These are phyloP conservation scores for Ophiostoma fasciatum DNA, from an alignment of 2,329 filamentous ascomycete species.

Conservation along the genomic window DNA sequence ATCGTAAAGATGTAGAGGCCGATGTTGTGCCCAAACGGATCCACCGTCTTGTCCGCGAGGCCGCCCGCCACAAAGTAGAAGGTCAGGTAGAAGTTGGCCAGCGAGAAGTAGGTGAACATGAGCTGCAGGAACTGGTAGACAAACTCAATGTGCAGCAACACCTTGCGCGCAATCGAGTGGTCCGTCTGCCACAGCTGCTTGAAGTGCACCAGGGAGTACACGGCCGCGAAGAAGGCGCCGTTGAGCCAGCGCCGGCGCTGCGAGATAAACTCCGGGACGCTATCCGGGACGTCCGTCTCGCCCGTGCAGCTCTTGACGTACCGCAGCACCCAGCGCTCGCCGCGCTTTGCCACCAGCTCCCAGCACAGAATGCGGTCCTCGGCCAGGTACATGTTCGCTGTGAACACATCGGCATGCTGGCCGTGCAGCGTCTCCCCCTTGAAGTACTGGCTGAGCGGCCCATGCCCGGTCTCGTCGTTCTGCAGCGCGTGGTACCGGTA, in stretches of 20 bases:
- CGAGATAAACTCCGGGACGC: slow-evolving; percentile 92
- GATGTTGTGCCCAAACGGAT: slow-evolving; percentile 83
- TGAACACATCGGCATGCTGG: slow-evolving; percentile 87
- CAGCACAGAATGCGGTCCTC: slow-evolving; percentile 98
- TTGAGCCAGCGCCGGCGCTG: slow-evolving; percentile 96
- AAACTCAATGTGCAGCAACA: slow-evolving; percentile 88
- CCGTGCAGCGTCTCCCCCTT: slow-evolving; percentile 92
- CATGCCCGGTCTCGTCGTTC: slow-evolving; percentile 89
- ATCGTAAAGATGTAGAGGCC: slow-evolving; percentile 76
- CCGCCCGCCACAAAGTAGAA: slow-evolving; percentile 97
- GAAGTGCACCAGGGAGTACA: slow-evolving; percentile 93
- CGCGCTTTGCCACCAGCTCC: slow-evolving; percentile 89
- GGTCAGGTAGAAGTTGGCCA: slow-evolving; percentile 97
- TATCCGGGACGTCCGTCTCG: slow-evolving; percentile 95
- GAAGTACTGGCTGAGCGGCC: slow-evolving; percentile 93
- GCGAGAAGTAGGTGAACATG: slow-evolving; percentile 92
- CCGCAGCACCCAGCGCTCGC: slow-evolving; percentile 92
- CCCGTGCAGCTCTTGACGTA: slow-evolving; percentile 95
- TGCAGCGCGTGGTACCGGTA: slow-evolving; percentile 91
- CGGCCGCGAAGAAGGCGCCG: slow-evolving; percentile 94
- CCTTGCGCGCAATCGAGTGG: slow-evolving; percentile 76
- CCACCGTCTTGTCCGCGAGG: slow-evolving; percentile 59
- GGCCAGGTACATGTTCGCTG: slow-evolving; percentile 97
- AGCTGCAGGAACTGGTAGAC: slow-evolving; percentile 88
- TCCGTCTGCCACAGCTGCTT: slow-evolving; percentile 87